Base-by-base conservation (phyloP, 768 basidiomycete genomes). In the Termitomyces eurrhizus region DNA sequence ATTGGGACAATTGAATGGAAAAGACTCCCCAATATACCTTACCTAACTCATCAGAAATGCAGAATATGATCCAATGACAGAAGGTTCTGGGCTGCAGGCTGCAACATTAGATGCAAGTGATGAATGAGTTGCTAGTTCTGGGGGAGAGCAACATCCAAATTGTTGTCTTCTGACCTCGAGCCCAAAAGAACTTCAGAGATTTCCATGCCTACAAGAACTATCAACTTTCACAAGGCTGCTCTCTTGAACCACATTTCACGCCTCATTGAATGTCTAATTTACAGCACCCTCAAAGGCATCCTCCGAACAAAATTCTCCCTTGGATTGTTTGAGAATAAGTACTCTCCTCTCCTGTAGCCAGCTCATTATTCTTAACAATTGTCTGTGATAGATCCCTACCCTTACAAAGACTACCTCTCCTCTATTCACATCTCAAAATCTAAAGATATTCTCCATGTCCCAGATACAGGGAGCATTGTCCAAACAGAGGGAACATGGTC, bases 391-490 rank as follows among this genome's bases (percentile, higher is more conserved):
- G n/a, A n/a, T n/a, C n/a, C n/a, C n/a, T n/a, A n/a, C n/a, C n/a
- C n/a, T n/a, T n/a, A n/a, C n/a, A n/a, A n/a, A n/a, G n/a, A n/a
- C n/a, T n/a, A n/a, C n/a, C n/a, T n/a, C n/a, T n/a, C n/a, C n/a
- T n/a, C n/a, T n/a, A n/a, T n/a, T n/a, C 84, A 86, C 21, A 86
- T 84, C 1, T 75, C 82, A 3, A 69, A 72, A 26, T 85, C 86
- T 0, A 75, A 76, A 32, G 69, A 70, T 1, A 73, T 85, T 7
- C 73, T 86, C 14, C 81, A 83, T 49, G 69, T 76, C 18, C 82
- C 85, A 63, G 87, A 89, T 51, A 69, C 76, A 32, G 86, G 89
- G 65, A 75, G 78, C 29, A 85, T 89, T 35, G 81, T 89, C 0
- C 77, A 68, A 90, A 89, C 64, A 70, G 73, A 36, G 66, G 77